Percentiles rank a stretch among this genome's conserved stretches.
phyloP scores from a whole-genome alignment of 1,284 basidiomycete genomes.

The Trametes sp. region DNA sequence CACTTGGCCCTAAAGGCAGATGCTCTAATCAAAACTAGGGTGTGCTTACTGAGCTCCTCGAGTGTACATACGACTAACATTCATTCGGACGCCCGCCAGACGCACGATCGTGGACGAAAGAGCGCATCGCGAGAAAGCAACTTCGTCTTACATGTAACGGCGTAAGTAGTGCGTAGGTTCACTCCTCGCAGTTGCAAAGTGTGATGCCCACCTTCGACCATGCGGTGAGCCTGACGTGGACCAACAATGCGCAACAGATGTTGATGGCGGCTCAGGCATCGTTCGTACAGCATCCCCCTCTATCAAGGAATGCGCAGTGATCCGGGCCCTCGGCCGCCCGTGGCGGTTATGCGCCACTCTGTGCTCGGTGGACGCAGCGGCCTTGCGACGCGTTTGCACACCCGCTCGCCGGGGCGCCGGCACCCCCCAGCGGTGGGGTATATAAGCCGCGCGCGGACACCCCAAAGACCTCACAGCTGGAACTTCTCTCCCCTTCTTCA shows the following conservation, averaged over 20 bases:
- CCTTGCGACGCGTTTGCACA: neutral
- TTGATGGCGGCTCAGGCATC: neutral
- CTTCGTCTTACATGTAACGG: too few species aligned
- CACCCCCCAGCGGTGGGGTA: neutral
- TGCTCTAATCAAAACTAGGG: too few species aligned
- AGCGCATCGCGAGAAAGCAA: too few species aligned
- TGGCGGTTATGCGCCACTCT: neutral
- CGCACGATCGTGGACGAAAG: too few species aligned
- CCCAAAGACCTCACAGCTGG: slow-evolving; percentile 27
- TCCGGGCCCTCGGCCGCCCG: neutral
- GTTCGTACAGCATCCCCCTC: slow-evolving; percentile 10
- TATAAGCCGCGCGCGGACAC: slow-evolving; percentile 13
- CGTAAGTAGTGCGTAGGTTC: neutral
- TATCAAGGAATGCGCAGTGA: slow-evolving; percentile 10
- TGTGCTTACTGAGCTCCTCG: too few species aligned
- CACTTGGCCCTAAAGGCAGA: too few species aligned
- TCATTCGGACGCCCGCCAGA: too few species aligned
- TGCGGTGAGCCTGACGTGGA: slow-evolving; percentile 3
- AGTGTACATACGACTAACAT: too few species aligned
- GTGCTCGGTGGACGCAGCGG: neutral
- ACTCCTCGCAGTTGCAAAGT: neutral
- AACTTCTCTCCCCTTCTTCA: slow-evolving; percentile 24
- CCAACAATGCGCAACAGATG: slow-evolving; percentile 14
- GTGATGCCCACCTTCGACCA: too few species aligned
- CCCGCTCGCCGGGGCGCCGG: neutral